These are phyloP conservation scores for Pseudogymnoascus sp. DNA, from an alignment of 2,329 filamentous ascomycete species.

Conservation along the genomic window DNA sequence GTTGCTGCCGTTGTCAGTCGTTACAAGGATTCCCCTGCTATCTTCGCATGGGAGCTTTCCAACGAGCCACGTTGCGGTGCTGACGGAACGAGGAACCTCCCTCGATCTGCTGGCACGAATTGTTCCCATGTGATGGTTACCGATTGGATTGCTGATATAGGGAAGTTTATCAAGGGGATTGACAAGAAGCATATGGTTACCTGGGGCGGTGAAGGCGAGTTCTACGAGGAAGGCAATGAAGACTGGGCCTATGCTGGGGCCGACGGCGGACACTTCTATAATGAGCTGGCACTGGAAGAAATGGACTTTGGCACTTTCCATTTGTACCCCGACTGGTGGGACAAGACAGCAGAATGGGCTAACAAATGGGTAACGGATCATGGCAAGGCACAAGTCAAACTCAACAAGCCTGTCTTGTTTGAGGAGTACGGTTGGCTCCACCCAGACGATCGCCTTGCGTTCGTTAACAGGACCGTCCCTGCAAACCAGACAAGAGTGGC, in stretches of 20 bases:
- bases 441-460: constrained; percentile 39
- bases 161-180: constrained; percentile 45
- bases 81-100: constrained; percentile 40
- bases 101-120: constrained; percentile 27
- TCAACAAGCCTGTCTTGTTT: constrained; percentile 46
- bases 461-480: constrained; percentile 33
- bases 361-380: constrained; percentile 50
- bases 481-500: constrained; percentile 38
- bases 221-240: constrained; percentile 32
- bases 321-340: constrained; percentile 50
- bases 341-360: constrained; percentile 45
- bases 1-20: constrained; percentile 42
- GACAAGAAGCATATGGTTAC: constrained; percentile 48
- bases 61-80: constrained; percentile 33
- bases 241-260: constrained; percentile 41
- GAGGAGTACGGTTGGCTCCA: constrained; percentile 51
- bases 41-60: constrained; percentile 49
- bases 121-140: constrained; percentile 39
- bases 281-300: constrained; percentile 39
- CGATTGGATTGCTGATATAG: constrained; percentile 47
- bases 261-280: constrained; percentile 48
- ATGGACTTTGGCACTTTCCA: constrained; percentile 51
- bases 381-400: constrained; percentile 35
- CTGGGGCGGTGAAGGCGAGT: constrained; percentile 42
- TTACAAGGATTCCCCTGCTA: constrained; percentile 40